phyloP scores from a whole-genome alignment of 768 basidiomycete genomes.

The Trametes coccinea region DNA sequence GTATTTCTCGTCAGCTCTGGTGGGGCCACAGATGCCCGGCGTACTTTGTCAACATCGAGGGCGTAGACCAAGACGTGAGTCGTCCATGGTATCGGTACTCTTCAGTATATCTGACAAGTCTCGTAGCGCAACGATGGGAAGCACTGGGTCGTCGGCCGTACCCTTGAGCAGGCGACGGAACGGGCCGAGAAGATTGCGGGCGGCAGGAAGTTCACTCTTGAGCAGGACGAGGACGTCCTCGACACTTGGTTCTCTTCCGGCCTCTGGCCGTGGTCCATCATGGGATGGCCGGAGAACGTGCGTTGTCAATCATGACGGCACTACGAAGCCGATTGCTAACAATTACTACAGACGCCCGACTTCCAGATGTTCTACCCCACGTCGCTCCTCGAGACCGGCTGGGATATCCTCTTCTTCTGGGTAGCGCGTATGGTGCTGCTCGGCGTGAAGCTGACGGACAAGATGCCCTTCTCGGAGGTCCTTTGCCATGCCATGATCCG shows the following conservation, averaged over 20 bases:
- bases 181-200: slow-evolving; percentile 70
- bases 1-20: slow-evolving; percentile 98
- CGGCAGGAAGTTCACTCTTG: slow-evolving; percentile 65
- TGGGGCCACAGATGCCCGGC: slow-evolving; percentile 98
- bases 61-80: slow-evolving; percentile 64
- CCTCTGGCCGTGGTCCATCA: slow-evolving; percentile 95
- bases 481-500: slow-evolving; percentile 99
- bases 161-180: slow-evolving; percentile 70
- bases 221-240: slow-evolving; percentile 95
- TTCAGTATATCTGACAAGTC: neutral
- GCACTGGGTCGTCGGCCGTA: slow-evolving; percentile 91
- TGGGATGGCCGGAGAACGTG: slow-evolving; percentile 97
- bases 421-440: slow-evolving; percentile 98
- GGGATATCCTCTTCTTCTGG: slow-evolving; percentile 99
- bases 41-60: slow-evolving; percentile 87
- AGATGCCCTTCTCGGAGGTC: slow-evolving; percentile 94
- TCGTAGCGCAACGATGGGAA: slow-evolving; percentile 63
- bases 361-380: slow-evolving; percentile 83
- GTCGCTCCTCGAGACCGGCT: slow-evolving; percentile 93
- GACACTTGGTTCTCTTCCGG: slow-evolving; percentile 99
- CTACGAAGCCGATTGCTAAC: neutral
- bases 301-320: slow-evolving; percentile 1
- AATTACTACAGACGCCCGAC: slow-evolving; percentile 63
- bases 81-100: too few species aligned
- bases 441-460: slow-evolving; percentile 82